A percentile compares a stretch with the other conserved stretches of the same genome.
phyloP scores from a whole-genome alignment of 306 rosid genomes.

The Parietaria judaica region DNA sequence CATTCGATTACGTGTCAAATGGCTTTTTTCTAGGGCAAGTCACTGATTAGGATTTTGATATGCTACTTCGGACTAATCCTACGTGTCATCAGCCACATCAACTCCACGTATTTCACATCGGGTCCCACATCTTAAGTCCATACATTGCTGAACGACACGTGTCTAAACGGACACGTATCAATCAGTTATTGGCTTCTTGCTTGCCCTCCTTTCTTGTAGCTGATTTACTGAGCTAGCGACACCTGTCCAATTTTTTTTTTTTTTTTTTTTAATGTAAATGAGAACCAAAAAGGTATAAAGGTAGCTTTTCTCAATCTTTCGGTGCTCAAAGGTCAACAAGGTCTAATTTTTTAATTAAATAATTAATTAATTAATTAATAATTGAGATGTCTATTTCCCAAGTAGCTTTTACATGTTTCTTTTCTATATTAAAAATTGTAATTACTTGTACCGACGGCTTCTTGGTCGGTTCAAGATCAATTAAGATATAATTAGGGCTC shows the following conservation, averaged over 20 bases:
- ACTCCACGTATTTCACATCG: constrained; percentile 13
- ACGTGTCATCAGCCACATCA: constrained; percentile 20
- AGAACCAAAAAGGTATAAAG: constrained; percentile 7
- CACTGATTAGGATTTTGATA: too few relatives aligned
- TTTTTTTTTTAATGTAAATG: background rate
- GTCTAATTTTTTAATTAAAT: constrained; percentile 6
- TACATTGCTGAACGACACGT: constrained; percentile 18
- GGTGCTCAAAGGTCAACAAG: constrained; percentile 17
- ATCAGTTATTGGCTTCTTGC: background rate
- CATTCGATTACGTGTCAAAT: too few relatives aligned
- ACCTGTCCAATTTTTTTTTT: constrained; percentile 11
- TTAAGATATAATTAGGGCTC: too few relatives aligned
- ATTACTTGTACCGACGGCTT: constrained; percentile 5
- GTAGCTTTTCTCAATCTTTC: constrained; percentile 6
- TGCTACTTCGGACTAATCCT: background rate
- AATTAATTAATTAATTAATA: background rate
- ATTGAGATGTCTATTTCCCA: constrained; percentile 2
- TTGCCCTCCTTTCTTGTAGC: background rate
- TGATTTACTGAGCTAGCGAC: background rate
- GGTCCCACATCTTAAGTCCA: constrained; percentile 1
- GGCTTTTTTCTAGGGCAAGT: too few relatives aligned
- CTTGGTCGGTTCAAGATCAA: constrained; percentile 28
- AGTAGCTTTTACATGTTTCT: constrained; percentile 12
- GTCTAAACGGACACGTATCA: constrained; percentile 18
- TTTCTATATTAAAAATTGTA: background rate